Evolutionary conservation across 23 red algal genomes (phyloP), one percentile per base, ranked within the genome.

Genomic region (Gracilariopsis chorda): DNA sequence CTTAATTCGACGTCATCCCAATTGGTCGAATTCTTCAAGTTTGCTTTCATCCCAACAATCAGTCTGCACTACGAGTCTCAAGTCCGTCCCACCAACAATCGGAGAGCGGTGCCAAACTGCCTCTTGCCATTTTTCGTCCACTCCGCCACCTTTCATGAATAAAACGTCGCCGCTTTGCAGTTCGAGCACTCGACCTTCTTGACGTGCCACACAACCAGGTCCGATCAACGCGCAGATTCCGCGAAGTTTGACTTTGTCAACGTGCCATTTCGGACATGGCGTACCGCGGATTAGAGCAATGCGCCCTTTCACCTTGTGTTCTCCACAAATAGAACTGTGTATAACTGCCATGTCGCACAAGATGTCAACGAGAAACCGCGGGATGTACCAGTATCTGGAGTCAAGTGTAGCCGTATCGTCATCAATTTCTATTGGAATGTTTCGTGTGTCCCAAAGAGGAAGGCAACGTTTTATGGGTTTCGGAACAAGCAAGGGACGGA

Each of bases 251-350:
- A 92, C 89, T 58, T 75, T 92, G 61, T 92, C 89, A 37, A 77
- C 63, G 30, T 92, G 89, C 89, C 75, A 83, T 48, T 75, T 67
- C 65, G 89, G 89, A 64, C 89, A 92, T 40, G 89, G 89, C n/a
- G 79, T 84, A 27, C 67, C 77, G 30, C 51, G 63, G 40, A 84
- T 63, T 7, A 92, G 47, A 1, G 89, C 78, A 24, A 92, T 32
- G 17, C 89, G 77, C 44, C 62, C 77, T 24, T 45, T 65, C 43
- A 91, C 72, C 36, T 47, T 1, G 46, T 63, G 25, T 20, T 32
- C 35, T 5, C 72, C 48, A 17, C 48, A 53, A 39, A 80, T 37
- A 57, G 48, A 40, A 20, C 48, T 59, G 32, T 80, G 76, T 33
- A 59, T 58, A n/a, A 80, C 34, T 53, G 76, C 48, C 76, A 80